Base-by-base conservation (phyloP, 2,329 filamentous ascomycete genomes). In the Cryphonectria radicalis region DNA sequence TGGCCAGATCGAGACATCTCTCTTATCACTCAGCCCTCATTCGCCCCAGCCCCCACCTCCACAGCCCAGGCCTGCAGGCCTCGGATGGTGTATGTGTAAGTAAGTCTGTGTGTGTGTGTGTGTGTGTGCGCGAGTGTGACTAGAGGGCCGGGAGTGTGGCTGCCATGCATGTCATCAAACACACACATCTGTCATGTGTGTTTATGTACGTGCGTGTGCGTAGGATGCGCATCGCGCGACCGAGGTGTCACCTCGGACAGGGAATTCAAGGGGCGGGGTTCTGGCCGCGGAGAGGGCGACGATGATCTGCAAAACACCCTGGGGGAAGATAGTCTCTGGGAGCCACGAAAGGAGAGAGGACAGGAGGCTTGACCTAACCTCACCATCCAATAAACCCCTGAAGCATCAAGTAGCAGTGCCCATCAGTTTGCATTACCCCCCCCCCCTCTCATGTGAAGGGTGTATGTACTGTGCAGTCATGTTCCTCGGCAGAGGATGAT, bases 21-120 rank as follows among this genome's bases (percentile, higher is more conserved):
- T 72, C 70, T 72, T 72, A 72, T 72, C 70, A 22, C 14, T 37
- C 46, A 35, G 53, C 67, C 63, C 67, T 70, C 28, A 72, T 72
- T 72, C 70, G 70, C 46, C 64, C 22, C 11, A 40, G 17, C 19
- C n/a, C 17, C 28, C 28, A 10, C 37, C 10, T 40, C 10, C 46
- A n/a, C 46, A n/a, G 5, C 46, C 19, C 19, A 50, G n/a, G 17
- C 25, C 13, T 59, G 55, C 55, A 59, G 55, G n/a, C 17, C 25
- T 57, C n/a, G 25, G 14, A 17, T 32, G 25, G 28, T 32, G 28
- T 50, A 50, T n/a, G 22, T 10, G 5, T 8, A 50, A n/a, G 22
- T 50, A 50, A 50, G 1, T n/a, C 3, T 46, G 17, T 46, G 42
- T 13, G 42, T 46, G 43, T 22, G 43, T 46, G 43, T 22, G 53